A percentile compares a stretch with the other conserved stretches of the same genome.
Evolutionary conservation across 2,329 filamentous ascomycete species (phyloP).

Genomic region (Phoma sp.): DNA sequence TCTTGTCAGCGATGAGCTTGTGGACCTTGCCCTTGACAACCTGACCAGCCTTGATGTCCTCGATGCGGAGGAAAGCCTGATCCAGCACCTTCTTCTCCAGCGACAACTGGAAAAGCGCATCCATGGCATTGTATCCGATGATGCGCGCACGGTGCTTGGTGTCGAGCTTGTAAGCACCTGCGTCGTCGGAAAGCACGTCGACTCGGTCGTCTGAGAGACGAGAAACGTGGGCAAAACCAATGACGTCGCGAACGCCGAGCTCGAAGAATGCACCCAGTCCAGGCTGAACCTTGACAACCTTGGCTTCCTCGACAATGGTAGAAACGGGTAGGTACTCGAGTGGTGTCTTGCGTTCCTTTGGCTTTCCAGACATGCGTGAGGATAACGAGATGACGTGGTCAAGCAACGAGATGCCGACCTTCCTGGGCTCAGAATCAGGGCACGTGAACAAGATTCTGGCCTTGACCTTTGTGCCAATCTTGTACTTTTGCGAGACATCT

Average conservation of each 20-base stretch:
- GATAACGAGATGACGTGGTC: constrained; percentile 80
- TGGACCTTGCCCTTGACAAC: constrained; percentile 84
- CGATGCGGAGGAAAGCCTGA: constrained; percentile 87
- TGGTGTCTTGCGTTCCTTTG: constrained; percentile 59
- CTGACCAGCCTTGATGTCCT: constrained; percentile 84
- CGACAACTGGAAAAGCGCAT: constrained; percentile 85
- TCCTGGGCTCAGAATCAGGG: constrained; percentile 77
- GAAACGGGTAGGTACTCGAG: constrained; percentile 72
- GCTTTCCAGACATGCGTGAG: constrained; percentile 46
- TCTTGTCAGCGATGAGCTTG: constrained; percentile 78
- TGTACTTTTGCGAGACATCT: constrained; percentile 79
- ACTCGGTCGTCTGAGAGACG: constrained; percentile 89
- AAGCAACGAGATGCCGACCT: constrained; percentile 85
- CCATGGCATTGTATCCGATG: constrained; percentile 84
- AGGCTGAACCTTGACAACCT: constrained; percentile 79
- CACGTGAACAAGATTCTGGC: constrained; percentile 89
- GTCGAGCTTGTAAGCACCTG: constrained; percentile 79
- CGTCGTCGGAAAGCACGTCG: constrained; percentile 78
- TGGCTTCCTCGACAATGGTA: constrained; percentile 77
- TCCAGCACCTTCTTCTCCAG: constrained; percentile 83
- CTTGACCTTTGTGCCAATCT: constrained; percentile 83
- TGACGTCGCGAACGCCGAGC: constrained; percentile 70
- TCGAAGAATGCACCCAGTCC: constrained; percentile 83
- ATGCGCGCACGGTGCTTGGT: constrained; percentile 83
- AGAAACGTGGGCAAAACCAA: constrained; percentile 95